These are phyloP conservation scores for Reutealis trisperma DNA, from an alignment of 345 rosid genomes.

Conservation along the genomic window DNA sequence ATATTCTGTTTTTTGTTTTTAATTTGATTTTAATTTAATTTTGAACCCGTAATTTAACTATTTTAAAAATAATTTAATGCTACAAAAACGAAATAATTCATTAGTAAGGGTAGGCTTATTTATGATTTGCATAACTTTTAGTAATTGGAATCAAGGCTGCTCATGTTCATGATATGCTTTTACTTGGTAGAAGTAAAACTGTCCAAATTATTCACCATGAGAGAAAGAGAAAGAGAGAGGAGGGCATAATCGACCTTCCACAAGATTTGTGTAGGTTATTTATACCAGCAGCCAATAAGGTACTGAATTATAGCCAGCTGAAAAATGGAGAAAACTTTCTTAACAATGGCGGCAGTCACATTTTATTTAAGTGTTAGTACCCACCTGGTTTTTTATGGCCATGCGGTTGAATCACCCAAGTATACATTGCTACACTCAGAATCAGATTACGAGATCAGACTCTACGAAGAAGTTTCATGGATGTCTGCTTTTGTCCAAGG, in stretches of 20 bases:
- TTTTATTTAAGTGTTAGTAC: slow-evolving; percentile 2
- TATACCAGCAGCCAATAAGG: slow-evolving; percentile 2
- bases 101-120: too few relatives aligned
- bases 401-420: slow-evolving; percentile 36
- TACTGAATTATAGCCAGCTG: neutral
- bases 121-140: too few relatives aligned
- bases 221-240: too few relatives aligned
- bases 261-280: slow-evolving; percentile 7
- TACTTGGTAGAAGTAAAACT: too few relatives aligned
- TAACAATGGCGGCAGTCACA: neutral
- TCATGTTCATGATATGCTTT: too few relatives aligned
- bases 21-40: too few relatives aligned
- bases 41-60: too few relatives aligned
- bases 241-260: slow-evolving; percentile 7
- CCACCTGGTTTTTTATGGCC: slow-evolving; percentile 12
- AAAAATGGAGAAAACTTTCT: slow-evolving; percentile 18
- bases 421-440: slow-evolving; percentile 30
- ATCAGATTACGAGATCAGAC: slow-evolving; percentile 49
- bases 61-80: too few relatives aligned
- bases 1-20: too few relatives aligned
- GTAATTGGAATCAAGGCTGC: too few relatives aligned
- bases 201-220: too few relatives aligned
- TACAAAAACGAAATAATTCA: too few relatives aligned
- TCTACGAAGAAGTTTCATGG: slow-evolving; percentile 37
- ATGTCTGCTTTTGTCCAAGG: slow-evolving; percentile 42